These are phyloP conservation scores for Plasmodium gaboni DNA, from an alignment of 169 alveolate genomes.

Conservation along the genomic window DNA sequence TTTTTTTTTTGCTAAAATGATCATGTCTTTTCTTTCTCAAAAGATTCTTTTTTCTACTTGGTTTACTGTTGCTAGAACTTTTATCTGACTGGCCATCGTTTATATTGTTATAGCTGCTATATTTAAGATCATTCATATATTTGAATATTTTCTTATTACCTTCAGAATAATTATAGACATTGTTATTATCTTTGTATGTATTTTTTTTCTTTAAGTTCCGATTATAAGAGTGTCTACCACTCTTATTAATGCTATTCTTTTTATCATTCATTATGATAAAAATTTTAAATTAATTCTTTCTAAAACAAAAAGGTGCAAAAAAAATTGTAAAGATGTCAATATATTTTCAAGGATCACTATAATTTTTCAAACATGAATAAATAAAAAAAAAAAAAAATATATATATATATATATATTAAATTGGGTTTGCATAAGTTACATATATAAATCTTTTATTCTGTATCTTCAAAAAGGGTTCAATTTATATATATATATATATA, in stretches of 20 bases:
- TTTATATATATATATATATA: too few relatives aligned
- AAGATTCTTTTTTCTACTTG: background rate
- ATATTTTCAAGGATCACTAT: too few relatives aligned
- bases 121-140: conserved; percentile 37
- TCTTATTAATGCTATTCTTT: conserved; percentile 23
- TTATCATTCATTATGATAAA: conserved; percentile 33
- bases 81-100: conserved; percentile 22
- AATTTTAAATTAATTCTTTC: background rate
- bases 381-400: too few relatives aligned
- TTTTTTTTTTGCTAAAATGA: background rate
- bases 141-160: conserved; percentile 33
- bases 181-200: conserved; percentile 19
- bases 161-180: conserved; percentile 9
- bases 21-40: background rate
- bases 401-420: too few relatives aligned
- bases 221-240: conserved; percentile 14
- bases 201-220: conserved; percentile 15
- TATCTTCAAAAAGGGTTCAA: too few relatives aligned
- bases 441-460: too few relatives aligned
- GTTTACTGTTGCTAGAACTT: conserved; percentile 22
- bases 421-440: too few relatives aligned
- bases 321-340: too few relatives aligned
- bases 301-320: background rate
- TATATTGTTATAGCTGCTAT: conserved; percentile 22
- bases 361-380: too few relatives aligned